Evolutionary conservation across 2,329 filamentous ascomycete species (phyloP), one percentile per base, ranked within the genome.

Genomic region (Lojkania enalia): DNA sequence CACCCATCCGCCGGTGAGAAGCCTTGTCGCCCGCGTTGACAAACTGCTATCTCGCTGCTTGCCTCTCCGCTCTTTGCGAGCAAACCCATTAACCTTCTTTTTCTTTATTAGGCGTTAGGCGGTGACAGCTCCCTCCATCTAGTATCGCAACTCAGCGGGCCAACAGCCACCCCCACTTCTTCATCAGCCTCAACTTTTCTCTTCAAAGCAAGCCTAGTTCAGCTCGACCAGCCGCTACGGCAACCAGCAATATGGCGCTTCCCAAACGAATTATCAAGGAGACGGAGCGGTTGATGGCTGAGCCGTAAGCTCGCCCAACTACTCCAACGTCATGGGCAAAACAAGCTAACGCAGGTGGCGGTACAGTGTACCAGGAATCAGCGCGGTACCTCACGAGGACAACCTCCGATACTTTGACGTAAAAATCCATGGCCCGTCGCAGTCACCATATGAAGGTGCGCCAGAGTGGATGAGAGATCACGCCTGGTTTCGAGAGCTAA

Each of bases 401-500:
- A 99, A 99, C 74, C 82, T 97, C 46, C 84, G 94, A 60, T 99
- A 99, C 74, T 99, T 99, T 64, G 95, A 99, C 70, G 95, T 99
- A 58, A 90, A 88, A 63, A 96, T 99, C 67, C 86, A 96, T 67
- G 92, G 92, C 4, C 92, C 92, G 16, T 84, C 86, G 29, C 87
- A 91, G 65, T 96, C 92, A 44, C 94, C 94, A 48, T 97, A 97
- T 67, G 91, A 97, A 79, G 90, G 92, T 95, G 76, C 64, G n/a
- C 38, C 23, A n/a, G 9, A n/a, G n/a, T 27, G 25, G 25, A 27
- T n/a, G 25, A 27, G 25, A 9, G 9, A 21, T 16, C 25, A n/a
- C 16, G 4, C 7, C 21, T 19, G 20, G 7, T 15, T 3, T 20
- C 14, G 27, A 19, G 9, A 39, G 20, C 41, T 48, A 30, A 51